These are phyloP conservation scores for Elsinoe batatas DNA, from an alignment of 2,329 filamentous ascomycete species.

Conservation along the genomic window DNA sequence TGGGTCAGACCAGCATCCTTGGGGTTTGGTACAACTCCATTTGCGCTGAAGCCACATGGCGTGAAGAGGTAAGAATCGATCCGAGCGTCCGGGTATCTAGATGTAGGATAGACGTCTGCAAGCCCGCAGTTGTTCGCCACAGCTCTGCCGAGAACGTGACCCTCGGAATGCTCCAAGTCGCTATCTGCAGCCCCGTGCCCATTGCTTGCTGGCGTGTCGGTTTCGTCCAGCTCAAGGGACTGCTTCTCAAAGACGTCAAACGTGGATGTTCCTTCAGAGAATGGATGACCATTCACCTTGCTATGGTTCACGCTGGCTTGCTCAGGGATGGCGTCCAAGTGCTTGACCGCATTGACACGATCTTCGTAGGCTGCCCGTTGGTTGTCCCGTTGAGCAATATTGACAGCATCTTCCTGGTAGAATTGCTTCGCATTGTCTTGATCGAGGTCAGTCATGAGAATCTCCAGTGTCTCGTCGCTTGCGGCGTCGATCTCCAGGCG, in stretches of 20 bases:
- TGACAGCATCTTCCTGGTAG: slow-evolving; percentile 73
- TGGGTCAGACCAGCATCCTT: slow-evolving; percentile 47
- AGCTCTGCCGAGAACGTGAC: slow-evolving; percentile 83
- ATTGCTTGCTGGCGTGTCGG: slow-evolving; percentile 44
- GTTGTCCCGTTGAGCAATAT: slow-evolving; percentile 74
- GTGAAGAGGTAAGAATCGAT: slow-evolving; percentile 96
- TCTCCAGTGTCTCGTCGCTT: slow-evolving; percentile 65
- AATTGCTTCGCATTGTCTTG: slow-evolving; percentile 57
- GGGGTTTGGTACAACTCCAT: slow-evolving; percentile 81
- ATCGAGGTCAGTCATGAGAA: slow-evolving; percentile 60
- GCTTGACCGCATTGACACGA: slow-evolving; percentile 49
- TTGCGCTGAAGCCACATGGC: slow-evolving; percentile 94
- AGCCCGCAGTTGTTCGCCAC: slow-evolving; percentile 86
- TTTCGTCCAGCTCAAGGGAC: slow-evolving; percentile 51
- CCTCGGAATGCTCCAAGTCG: slow-evolving; percentile 53
- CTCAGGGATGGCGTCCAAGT: slow-evolving; percentile 50
- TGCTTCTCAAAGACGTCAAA: slow-evolving; percentile 78
- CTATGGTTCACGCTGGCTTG: slow-evolving; percentile 32
- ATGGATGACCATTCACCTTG: slow-evolving; percentile 23
- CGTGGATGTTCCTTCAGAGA: slow-evolving; percentile 35
- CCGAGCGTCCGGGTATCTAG: slow-evolving; percentile 80
- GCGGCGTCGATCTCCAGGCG: slow-evolving; percentile 33
- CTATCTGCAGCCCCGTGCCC: neutral
- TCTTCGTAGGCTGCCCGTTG: slow-evolving; percentile 57
- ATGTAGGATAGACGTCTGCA: slow-evolving; percentile 75